Percentiles rank a stretch among this genome's conserved stretches.
These are phyloP conservation scores for Fulvia fulva DNA, from an alignment of 2,329 filamentous ascomycete genomes.

Conservation along the genomic window DNA sequence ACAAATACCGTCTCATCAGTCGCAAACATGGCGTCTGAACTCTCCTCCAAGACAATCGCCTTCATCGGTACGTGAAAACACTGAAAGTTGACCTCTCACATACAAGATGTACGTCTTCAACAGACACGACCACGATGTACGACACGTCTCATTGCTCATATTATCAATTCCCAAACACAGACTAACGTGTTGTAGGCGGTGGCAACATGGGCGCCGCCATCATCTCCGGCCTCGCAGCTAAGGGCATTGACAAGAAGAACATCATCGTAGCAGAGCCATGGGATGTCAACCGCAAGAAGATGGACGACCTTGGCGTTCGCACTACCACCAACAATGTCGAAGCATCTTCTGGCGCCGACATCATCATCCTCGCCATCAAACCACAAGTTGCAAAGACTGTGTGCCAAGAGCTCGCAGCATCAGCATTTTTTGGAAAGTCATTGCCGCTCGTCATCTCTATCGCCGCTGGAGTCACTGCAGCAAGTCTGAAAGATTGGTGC, in stretches of 20 bases:
- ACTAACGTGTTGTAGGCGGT: constrained; percentile 19
- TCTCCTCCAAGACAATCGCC: constrained; percentile 23
- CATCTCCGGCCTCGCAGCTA: constrained; percentile 25
- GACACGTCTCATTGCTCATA: not conserved
- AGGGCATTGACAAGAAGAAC: constrained; percentile 21
- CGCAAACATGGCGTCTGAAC: constrained; percentile 14
- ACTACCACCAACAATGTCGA: constrained; percentile 25
- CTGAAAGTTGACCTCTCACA: too few species aligned
- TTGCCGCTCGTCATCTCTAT: constrained; percentile 25
- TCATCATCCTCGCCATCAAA: constrained; percentile 28
- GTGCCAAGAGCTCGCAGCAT: constrained; percentile 24
- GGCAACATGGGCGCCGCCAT: constrained; percentile 31
- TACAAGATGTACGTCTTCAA: too few species aligned
- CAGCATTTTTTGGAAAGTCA: constrained; percentile 11
- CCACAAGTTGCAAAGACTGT: constrained; percentile 28
- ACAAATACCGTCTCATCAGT: not conserved
- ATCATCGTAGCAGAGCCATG: constrained; percentile 29
- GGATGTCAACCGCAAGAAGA: constrained; percentile 29
- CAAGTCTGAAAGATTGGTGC: constrained; percentile 23
- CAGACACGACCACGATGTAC: not conserved
- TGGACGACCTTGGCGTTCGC: constrained; percentile 25
- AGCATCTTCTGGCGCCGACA: constrained; percentile 23
- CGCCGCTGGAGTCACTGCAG: constrained; percentile 24
- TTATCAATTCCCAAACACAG: not conserved
- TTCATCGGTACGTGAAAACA: constrained; percentile 22